Evolutionary conservation across 2,329 filamentous ascomycete genomes (phyloP), one percentile per base, ranked within the genome.

Genomic region (Colletotrichum lupini): DNA sequence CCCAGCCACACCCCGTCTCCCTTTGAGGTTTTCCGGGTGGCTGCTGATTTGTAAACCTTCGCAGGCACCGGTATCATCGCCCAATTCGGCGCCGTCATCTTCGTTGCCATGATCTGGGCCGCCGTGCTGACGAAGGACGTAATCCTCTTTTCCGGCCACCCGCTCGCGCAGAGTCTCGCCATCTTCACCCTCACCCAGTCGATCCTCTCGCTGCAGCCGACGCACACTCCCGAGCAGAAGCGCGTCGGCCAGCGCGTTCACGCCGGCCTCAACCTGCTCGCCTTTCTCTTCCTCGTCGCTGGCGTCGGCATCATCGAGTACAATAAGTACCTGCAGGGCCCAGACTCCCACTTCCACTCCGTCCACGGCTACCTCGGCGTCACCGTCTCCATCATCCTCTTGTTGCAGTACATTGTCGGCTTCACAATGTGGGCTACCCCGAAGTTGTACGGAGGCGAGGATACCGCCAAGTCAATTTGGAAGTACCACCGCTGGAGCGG

Each of bases 141-240:
- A 74, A 93, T 94, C 52, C 91, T 98, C 77, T 98, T 98, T 88
- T 95, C 94, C 22, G 91, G 92, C 9, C 96, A 98, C 82, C 96
- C 96, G 8, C 91, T 98, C 80, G 86, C 92, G 72, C 87, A 89
- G 83, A 87, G 85, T 12, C 76, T 93, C 70, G 95, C 91, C 61
- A 82, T 97, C 72, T 87, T 98, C 75, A 87, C 94, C 71, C 87
- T 97, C 78, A 89, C 93, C 22, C 93, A 98, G 86, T 93, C 92
- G 68, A 91, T 95, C 76, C 91, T 98, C 65, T 85, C 97, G 77
- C 89, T 98, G 46, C 97, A 99, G 82, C 97, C 96, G 1, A 98
- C 96, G 0, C 90, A 93, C 77, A 94, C 94, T 0, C 85, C 92
- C 2, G 82, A 87, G 19, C 94, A 98, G 83, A 98, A 98, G 83